Evolutionary conservation across 352 stramenopile species (phyloP), one percentile per base, ranked within the genome.

Genomic region (Phytopythium kandeliae): DNA sequence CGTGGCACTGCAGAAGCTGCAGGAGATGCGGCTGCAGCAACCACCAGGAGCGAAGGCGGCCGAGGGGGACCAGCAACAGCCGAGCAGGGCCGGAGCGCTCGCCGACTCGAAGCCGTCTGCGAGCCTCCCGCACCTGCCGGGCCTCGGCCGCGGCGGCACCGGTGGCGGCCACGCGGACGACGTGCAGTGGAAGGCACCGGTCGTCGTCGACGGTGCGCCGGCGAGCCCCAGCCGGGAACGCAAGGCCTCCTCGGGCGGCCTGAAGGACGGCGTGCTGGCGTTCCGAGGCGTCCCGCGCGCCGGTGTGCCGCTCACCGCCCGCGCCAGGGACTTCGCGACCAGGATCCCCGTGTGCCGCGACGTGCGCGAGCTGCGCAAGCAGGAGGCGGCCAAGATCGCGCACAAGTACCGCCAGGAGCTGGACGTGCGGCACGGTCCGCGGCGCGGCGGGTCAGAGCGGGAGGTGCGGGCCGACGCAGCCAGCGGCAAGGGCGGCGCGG

Each of bases 361-460:
- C 38, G 69, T 89, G 5, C 69, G 75, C 6, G 59, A 65, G 9
- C 47, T 86, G 35, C 60, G 67, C 4, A 58, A 73, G 38, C 53
- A 69, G 6, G 74, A 80, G 50, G 60, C 55, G 0, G 55, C 37
- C n/a, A 78, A 77, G n/a, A 63, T 66, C n/a, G 71, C 75, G 1
- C 58, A 69, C 22, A 61, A 59, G 21, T 86, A 83, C 58, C 70
- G 65, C 33, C 47, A 45, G 11, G 50, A 54, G 11, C 55, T 86
- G 2, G 62, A 72, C 36, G 40, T 19, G 4, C 51, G 51, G 40
- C 48, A 58, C 33, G 35, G 40, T n/a, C 22, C 35, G 34, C 46
- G 26, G 22, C n/a, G 30, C 21, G 2, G 9, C 31, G 54, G 37
- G 2, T 11, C 8, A 40, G n/a, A 37, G 15, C 21, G 33, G 19